Evolutionary conservation across 805 yeast species (phyloP).

Genomic region (Hyphopichia homilentoma): DNA sequence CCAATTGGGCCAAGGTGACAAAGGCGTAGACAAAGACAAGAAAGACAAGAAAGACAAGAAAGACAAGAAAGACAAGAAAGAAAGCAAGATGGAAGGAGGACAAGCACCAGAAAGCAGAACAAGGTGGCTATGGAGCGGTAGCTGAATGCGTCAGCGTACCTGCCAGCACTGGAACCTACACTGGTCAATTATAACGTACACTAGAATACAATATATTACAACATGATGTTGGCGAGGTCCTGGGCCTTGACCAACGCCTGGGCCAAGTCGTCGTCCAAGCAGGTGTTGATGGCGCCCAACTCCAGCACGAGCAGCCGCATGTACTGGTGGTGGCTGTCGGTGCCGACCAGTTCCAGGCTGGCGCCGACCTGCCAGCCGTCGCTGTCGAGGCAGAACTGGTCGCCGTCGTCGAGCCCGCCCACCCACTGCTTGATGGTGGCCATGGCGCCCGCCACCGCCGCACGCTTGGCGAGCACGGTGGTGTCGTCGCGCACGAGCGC

Average conservation of each 20-base stretch:
- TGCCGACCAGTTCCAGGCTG: neutral
- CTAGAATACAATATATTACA: slow-evolving; percentile 3
- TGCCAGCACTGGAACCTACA: too few species aligned
- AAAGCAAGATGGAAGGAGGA: too few species aligned
- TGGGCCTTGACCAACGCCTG: slow-evolving; percentile 7
- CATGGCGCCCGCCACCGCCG: neutral
- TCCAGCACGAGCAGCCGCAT: slow-evolving; percentile 9
- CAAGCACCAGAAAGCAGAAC: too few species aligned
- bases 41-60: too few species aligned
- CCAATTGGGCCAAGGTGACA: too few species aligned
- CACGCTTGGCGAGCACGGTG: slow-evolving; percentile 4
- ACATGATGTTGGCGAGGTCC: slow-evolving; percentile 8
- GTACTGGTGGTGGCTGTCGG: slow-evolving; percentile 8
- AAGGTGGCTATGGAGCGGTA: too few species aligned
- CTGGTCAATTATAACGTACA: too few species aligned
- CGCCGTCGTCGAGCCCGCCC: neutral
- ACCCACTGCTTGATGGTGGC: neutral
- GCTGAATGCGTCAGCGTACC: too few species aligned
- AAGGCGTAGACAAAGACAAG: too few species aligned
- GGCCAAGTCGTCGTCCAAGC: slow-evolving; percentile 6
- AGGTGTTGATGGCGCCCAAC: slow-evolving; percentile 6
- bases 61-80: too few species aligned
- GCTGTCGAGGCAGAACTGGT: too few species aligned
- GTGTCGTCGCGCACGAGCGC: too few species aligned
- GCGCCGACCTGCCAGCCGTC: neutral